Percentiles rank a stretch among this genome's conserved stretches.
Conservation (phyloP, 805 yeast genomes). For the Candida xiaguanensis region DNA sequence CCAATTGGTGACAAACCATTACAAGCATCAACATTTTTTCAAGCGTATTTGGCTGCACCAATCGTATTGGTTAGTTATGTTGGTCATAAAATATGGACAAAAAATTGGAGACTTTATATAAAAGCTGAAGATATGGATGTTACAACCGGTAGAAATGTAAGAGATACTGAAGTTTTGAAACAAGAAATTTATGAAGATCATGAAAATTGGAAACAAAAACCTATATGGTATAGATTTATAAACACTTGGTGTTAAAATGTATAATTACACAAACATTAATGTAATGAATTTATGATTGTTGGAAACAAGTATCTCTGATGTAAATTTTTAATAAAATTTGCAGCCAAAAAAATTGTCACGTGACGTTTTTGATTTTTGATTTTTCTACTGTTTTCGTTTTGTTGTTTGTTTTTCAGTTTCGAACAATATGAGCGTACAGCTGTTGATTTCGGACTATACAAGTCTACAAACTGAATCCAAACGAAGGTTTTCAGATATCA, state of each 20-base stretch:
- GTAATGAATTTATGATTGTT: too few species aligned
- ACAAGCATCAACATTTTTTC: conserved; percentile 42
- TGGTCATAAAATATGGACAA: conserved; percentile 24
- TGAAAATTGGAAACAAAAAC: conserved; percentile 12
- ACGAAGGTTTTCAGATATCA: conserved; percentile 67
- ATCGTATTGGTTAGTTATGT: conserved; percentile 38
- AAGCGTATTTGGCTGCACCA: conserved; percentile 45
- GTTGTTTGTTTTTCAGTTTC: conserved; percentile 1
- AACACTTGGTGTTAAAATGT: conserved; percentile 11
- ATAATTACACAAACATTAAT: too few species aligned
- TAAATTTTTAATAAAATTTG: background rate
- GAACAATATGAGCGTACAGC: conserved; percentile 25
- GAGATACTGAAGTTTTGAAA: conserved; percentile 23
- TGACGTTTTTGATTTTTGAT: background rate
- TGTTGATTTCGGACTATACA: conserved; percentile 55
- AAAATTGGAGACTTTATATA: conserved; percentile 22
- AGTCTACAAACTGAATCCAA: conserved; percentile 65
- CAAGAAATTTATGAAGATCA: conserved; percentile 17
- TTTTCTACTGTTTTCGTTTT: background rate
- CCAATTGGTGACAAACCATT: conserved; percentile 42
- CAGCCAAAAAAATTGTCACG: background rate
- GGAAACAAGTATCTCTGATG: background rate
- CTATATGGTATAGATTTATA: conserved; percentile 13
- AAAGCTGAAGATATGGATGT: conserved; percentile 23
- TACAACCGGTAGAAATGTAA: conserved; percentile 20